Evolutionary conservation across 208 protist species (phyloP).

Genomic region (Trichomonas tenax): DNA sequence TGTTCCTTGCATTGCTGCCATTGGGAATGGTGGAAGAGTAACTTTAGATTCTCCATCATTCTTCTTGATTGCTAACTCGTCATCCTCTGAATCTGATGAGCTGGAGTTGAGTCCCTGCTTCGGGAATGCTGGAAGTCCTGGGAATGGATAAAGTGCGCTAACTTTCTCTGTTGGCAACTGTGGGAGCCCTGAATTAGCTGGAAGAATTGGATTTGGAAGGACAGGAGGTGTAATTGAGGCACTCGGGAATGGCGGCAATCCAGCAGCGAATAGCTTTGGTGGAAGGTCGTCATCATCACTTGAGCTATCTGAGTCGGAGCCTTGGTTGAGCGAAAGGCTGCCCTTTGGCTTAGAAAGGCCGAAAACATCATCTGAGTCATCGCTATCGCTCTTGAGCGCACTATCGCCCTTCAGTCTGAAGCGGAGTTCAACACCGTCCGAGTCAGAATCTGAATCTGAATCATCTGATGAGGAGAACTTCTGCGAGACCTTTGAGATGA

Average conservation of each 20-base stretch:
- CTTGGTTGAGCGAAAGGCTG: background rate
- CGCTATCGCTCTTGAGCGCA: background rate
- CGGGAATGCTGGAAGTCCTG: background rate
- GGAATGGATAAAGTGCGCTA: background rate
- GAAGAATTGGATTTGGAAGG: background rate
- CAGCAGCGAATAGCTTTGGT: background rate
- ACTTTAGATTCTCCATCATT: background rate
- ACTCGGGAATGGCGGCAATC: background rate
- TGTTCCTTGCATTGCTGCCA: background rate
- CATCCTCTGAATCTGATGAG: background rate
- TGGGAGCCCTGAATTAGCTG: too few relatives aligned
- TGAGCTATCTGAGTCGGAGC: background rate
- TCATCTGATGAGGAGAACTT: background rate
- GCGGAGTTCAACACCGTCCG: background rate
- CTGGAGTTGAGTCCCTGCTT: background rate
- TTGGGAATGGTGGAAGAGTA: background rate
- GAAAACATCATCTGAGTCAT: background rate
- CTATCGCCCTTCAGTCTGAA: background rate
- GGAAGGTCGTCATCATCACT: background rate
- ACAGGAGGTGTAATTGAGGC: background rate
- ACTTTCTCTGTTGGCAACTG: background rate
- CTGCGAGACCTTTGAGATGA: background rate
- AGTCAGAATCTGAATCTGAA: background rate
- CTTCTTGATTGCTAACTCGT: background rate
- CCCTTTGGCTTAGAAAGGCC: background rate